These are phyloP conservation scores for Rubia balearica DNA, from an alignment of 305 asterid species.

Conservation along the genomic window DNA sequence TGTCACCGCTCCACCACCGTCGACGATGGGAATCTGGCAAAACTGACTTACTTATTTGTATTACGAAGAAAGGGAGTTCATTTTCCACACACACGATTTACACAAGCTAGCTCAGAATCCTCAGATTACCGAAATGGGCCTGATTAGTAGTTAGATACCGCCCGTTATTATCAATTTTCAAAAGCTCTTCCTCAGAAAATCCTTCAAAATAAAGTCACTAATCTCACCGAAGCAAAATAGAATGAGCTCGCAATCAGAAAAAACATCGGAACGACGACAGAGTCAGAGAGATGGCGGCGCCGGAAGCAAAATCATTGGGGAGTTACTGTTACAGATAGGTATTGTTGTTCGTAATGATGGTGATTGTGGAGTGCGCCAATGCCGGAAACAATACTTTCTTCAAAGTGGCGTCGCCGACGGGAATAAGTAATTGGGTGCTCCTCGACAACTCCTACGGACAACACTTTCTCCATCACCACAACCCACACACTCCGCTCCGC, in stretches of 20 bases:
- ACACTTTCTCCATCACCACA: neutral
- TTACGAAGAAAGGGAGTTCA: neutral
- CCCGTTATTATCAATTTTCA: slow-evolving; percentile 84
- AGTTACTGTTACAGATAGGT: slow-evolving; percentile 40
- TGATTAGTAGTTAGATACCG: slow-evolving; percentile 90
- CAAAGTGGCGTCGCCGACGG: slow-evolving; percentile 55
- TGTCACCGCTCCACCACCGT: too few relatives aligned
- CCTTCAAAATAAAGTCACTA: too few relatives aligned
- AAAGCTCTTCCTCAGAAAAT: slow-evolving; percentile 20
- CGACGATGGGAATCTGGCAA: too few relatives aligned
- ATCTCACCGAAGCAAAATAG: too few relatives aligned
- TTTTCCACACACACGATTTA: neutral
- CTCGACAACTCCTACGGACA: slow-evolving; percentile 53
- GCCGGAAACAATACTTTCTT: slow-evolving; percentile 69
- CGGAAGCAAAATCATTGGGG: slow-evolving; percentile 20
- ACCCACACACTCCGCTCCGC: slow-evolving; percentile 55
- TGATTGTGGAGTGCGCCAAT: slow-evolving; percentile 60
- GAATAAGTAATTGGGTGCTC: slow-evolving; percentile 70
- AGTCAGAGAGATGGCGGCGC: slow-evolving; percentile 11
- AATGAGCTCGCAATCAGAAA: too few relatives aligned
- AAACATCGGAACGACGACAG: neutral
- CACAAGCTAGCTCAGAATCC: neutral
- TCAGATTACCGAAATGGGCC: slow-evolving; percentile 66
- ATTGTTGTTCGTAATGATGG: slow-evolving; percentile 59
- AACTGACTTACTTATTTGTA: too few relatives aligned